Evolutionary conservation across 2,329 filamentous ascomycete genomes (phyloP), one percentile per base, ranked within the genome.

Genomic region (Penicillium sp.): DNA sequence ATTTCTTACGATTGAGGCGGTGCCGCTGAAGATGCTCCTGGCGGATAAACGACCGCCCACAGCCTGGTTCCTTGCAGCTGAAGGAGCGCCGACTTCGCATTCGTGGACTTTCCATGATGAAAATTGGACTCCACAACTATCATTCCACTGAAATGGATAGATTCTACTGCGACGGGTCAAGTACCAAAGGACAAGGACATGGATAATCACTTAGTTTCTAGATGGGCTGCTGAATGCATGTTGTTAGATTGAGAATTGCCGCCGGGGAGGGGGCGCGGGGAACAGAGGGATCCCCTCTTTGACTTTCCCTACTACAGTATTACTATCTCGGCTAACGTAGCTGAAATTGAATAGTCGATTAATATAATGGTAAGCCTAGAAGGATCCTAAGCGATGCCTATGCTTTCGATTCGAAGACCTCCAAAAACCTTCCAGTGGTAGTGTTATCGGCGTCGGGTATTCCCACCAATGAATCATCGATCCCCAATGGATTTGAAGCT

Each of bases 21-120:
- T 64, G 63, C 54, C 65, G 62, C 8, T 64, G 62, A 30, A 66
- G 40, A 58, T 67, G 65, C 53, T 64, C 63, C 11, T 60, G 59
- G 40, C 63, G 57, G 54, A 64, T 59, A 48, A 64, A 67, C 45
- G 55, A 60, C 46, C 65, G 64, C n/a, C 58, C 61, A 59, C 65
- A 66, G 19, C 65, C 65, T 11, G 61, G 58, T 56, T 65, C 63
- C 35, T 56, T 48, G 57, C 65, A 67, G 40, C n/a, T 42, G n/a
- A 42, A 42, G n/a, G 40, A 19, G n/a, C 40, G 40, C 40, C 40
- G 40, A 8, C n/a, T 42, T 42, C 40, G 40, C 40, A 22, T 42
- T 2, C 16, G 40, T 42, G 40, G n/a, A 8, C 40, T 42, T 42
- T 42, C 40, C 40, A 42, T 42, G 40, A 7, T 42, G 19, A 19